These are phyloP conservation scores for Hericium erinaceus DNA, from an alignment of 768 basidiomycete species.

Conservation along the genomic window DNA sequence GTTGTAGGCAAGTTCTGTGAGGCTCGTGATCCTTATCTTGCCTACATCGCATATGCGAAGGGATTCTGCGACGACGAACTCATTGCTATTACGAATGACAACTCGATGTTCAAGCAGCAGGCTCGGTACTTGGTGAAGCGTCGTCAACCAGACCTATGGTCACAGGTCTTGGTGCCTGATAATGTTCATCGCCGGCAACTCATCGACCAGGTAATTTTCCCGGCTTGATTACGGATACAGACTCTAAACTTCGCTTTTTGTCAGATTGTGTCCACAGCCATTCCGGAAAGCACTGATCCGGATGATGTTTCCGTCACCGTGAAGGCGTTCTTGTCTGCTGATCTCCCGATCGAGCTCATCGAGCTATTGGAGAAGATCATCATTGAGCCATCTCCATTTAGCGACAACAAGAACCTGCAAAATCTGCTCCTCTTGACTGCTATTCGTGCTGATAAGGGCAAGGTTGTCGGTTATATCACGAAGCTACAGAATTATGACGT, in stretches of 20 bases:
- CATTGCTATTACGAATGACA: conserved; percentile 94
- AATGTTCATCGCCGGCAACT: conserved; percentile 90
- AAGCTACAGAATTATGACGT: conserved; percentile 93
- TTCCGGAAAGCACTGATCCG: conserved; percentile 95
- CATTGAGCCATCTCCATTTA: conserved; percentile 94
- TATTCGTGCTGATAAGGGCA: conserved; percentile 95
- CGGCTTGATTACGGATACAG: background rate
- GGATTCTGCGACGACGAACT: conserved; percentile 98
- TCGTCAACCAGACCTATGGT: conserved; percentile 92
- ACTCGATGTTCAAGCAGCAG: conserved; percentile 99
- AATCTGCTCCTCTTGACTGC: conserved; percentile 92
- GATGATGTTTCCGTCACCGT: conserved; percentile 98
- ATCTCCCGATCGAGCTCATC: conserved; percentile 93
- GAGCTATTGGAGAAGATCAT: conserved; percentile 98
- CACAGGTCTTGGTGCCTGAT: conserved; percentile 82
- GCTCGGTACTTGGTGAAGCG: conserved; percentile 96
- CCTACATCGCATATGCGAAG: conserved; percentile 98
- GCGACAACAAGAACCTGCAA: conserved; percentile 94
- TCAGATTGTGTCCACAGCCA: conserved; percentile 86
- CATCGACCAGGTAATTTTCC: conserved; percentile 72
- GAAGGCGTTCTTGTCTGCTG: conserved; percentile 95
- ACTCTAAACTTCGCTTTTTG: background rate
- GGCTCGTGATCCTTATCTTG: conserved; percentile 94
- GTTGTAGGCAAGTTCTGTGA: conserved; percentile 99
- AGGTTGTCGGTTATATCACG: conserved; percentile 97